Evolutionary conservation across 2,329 filamentous ascomycete genomes (phyloP).

Genomic region (Ophiostoma novo-ulmi): DNA sequence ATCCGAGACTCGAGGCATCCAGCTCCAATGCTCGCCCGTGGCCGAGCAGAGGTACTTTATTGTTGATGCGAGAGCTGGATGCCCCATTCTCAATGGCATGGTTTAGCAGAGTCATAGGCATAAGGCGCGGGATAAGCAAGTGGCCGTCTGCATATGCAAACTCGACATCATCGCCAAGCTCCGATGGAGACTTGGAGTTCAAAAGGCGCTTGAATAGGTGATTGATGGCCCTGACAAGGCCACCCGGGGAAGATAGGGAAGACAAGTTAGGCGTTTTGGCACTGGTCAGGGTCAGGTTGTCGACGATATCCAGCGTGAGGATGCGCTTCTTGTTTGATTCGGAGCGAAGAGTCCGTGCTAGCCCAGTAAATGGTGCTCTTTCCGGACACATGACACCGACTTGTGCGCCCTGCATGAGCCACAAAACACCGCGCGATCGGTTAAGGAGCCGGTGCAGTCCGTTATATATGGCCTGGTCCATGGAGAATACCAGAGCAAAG

Average conservation of each 20-base stretch:
- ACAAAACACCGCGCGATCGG: constrained; percentile 40
- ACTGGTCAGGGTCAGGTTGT: background rate
- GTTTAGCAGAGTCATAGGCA: constrained; percentile 40
- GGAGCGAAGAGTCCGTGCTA: constrained; percentile 46
- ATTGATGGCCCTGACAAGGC: background rate
- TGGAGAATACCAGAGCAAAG: constrained; percentile 36
- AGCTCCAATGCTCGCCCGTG: constrained; percentile 25
- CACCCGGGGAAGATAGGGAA: background rate
- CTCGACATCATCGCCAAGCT: constrained; percentile 33
- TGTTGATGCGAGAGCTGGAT: background rate
- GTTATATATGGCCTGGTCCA: constrained; percentile 39
- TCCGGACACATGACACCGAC: constrained; percentile 35
- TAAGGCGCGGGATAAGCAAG: constrained; percentile 41
- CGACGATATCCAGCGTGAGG: constrained; percentile 41
- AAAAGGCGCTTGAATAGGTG: constrained; percentile 5
- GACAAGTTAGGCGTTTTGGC: background rate
- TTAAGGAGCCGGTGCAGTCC: constrained; percentile 40
- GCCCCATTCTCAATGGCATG: constrained; percentile 39
- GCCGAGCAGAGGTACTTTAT: background rate
- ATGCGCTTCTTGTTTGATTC: constrained; percentile 43
- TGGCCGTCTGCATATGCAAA: constrained; percentile 31
- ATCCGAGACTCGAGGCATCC: constrained; percentile 22
- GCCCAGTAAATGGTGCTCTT: constrained; percentile 40
- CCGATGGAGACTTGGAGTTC: constrained; percentile 21
- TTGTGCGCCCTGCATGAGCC: constrained; percentile 44